These are phyloP conservation scores for Truncatella angustata DNA, from an alignment of 2,329 filamentous ascomycete species.

Conservation along the genomic window DNA sequence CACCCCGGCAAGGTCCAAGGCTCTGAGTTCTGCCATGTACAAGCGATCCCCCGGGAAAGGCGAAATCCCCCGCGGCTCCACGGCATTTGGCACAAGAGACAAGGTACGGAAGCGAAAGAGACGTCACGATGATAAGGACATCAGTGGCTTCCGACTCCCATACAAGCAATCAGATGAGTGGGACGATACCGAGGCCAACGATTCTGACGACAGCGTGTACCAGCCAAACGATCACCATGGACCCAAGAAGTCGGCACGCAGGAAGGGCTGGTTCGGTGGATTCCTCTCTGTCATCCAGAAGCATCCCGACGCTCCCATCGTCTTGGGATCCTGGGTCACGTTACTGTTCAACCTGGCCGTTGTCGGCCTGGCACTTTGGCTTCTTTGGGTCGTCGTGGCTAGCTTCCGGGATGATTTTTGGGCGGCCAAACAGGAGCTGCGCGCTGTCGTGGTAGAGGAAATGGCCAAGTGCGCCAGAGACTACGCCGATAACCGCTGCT, in stretches of 20 bases:
- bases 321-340: slow-evolving; percentile 59
- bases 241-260: slow-evolving; percentile 15
- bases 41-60: slow-evolving; percentile 58
- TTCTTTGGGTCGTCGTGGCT: slow-evolving; percentile 66
- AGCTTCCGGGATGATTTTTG: slow-evolving; percentile 75
- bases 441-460: slow-evolving; percentile 55
- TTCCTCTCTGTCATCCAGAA: slow-evolving; percentile 53
- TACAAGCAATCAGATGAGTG: slow-evolving; percentile 40
- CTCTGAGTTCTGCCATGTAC: slow-evolving; percentile 20
- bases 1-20: slow-evolving; percentile 47
- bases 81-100: slow-evolving; percentile 36
- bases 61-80: slow-evolving; percentile 50
- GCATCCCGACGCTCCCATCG: slow-evolving; percentile 57
- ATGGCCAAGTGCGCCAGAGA: slow-evolving; percentile 72
- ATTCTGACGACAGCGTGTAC: slow-evolving; percentile 45
- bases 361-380: slow-evolving; percentile 55
- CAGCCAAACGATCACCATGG: slow-evolving; percentile 18
- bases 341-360: slow-evolving; percentile 64
- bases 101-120: slow-evolving; percentile 55
- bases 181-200: slow-evolving; percentile 44
- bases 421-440: slow-evolving; percentile 66
- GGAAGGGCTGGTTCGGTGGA: slow-evolving; percentile 38
- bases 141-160: slow-evolving; percentile 44
- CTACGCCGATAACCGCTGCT: slow-evolving; percentile 76
- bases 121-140: slow-evolving; percentile 49